Conservation (phyloP, 2,329 filamentous ascomycete species). For the Alternaria gaisen region DNA sequence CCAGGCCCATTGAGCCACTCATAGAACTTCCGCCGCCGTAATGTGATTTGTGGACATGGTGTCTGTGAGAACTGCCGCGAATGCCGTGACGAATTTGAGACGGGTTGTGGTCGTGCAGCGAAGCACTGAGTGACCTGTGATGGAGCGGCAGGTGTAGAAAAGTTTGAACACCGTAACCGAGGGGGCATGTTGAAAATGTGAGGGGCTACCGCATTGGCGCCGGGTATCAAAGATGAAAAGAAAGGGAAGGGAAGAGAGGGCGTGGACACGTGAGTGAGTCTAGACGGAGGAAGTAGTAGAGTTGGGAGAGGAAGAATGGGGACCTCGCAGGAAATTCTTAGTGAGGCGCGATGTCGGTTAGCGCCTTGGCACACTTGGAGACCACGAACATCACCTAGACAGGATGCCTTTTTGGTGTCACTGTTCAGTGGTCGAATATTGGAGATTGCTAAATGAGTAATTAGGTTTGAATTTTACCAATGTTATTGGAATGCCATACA, state of each 20-base stretch:
- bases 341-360: conserved; percentile 2
- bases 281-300: conserved; percentile 8
- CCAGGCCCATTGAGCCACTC: conserved; percentile 67
- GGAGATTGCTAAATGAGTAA: background rate
- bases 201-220: conserved; percentile 43
- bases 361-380: conserved; percentile 8
- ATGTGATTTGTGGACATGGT: conserved; percentile 54
- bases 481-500: conserved; percentile 11
- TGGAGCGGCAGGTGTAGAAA: conserved; percentile 33
- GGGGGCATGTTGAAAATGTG: conserved; percentile 41
- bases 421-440: background rate
- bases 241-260: conserved; percentile 13
- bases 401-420: background rate
- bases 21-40: conserved; percentile 64
- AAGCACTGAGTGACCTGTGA: conserved; percentile 27
- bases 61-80: conserved; percentile 50
- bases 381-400: background rate
- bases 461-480: conserved; percentile 23
- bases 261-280: conserved; percentile 18
- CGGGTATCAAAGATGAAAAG: conserved; percentile 11
- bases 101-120: conserved; percentile 33
- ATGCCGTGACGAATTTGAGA: conserved; percentile 32
- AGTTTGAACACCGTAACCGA: conserved; percentile 42
- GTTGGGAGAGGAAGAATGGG: conserved; percentile 15
- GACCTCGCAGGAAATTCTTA: conserved; percentile 21